Evolutionary conservation across 148 eudicot genomes (phyloP).

Genomic region (Amaranthus hypochondriacus): DNA sequence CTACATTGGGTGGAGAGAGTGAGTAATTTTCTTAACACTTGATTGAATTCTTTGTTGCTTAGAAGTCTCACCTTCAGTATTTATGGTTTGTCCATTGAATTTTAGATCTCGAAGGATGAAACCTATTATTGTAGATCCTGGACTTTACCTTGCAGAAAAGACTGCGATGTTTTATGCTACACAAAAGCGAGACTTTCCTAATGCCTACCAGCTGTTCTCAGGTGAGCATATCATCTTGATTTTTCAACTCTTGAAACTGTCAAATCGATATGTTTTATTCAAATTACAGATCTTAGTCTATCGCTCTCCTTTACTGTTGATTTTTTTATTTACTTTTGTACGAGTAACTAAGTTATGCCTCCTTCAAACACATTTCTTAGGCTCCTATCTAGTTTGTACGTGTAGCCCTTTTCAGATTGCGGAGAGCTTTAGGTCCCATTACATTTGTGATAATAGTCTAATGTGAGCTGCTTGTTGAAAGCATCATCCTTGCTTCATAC

Average conservation of each 20-base stretch:
- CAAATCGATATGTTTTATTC: background rate
- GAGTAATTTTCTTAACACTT: slow-evolving; percentile 24
- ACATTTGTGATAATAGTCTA: no score
- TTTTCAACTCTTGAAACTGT: background rate
- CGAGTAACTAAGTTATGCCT: background rate
- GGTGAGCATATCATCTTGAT: slow-evolving; percentile 37
- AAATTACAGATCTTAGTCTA: background rate
- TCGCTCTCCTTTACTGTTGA: background rate
- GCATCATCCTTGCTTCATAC: no score
- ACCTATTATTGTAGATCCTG: slow-evolving; percentile 81
- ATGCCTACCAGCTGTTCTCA: slow-evolving; percentile 66
- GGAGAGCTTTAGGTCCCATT: no score
- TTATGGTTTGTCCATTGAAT: slow-evolving; percentile 4
- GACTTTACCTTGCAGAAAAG: slow-evolving; percentile 58
- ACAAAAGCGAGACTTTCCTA: slow-evolving; percentile 66
- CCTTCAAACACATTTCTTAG: no score
- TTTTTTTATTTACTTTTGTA: background rate
- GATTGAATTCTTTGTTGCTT: background rate
- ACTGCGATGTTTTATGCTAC: slow-evolving; percentile 64
- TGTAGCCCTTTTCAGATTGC: no score
- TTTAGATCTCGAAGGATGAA: slow-evolving; percentile 70
- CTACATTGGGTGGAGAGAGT: slow-evolving; percentile 97
- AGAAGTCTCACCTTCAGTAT: background rate
- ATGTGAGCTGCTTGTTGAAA: no score
- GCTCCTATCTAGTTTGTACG: no score